These are phyloP conservation scores for Sporobolus alterniflorus DNA, from an alignment of 202 grass and related monocot genomes.

Conservation along the genomic window DNA sequence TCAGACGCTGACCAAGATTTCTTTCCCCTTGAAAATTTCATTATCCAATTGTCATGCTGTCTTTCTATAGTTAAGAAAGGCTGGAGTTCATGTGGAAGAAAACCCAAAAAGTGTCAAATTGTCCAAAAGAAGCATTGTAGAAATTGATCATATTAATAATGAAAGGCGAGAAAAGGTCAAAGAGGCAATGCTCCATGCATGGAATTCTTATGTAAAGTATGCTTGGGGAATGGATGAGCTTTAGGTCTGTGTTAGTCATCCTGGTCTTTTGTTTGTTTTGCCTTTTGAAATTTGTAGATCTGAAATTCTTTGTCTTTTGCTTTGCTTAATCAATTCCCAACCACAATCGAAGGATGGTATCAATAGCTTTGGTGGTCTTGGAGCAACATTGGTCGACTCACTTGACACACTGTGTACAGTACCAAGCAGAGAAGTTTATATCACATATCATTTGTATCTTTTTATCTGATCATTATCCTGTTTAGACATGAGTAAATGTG, in stretches of 20 bases:
- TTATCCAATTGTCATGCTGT: background rate
- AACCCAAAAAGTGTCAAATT: slow-evolving; percentile 39
- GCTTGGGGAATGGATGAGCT: slow-evolving; percentile 98
- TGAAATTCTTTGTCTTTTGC: slow-evolving; percentile 8
- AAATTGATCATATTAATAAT: slow-evolving; percentile 76
- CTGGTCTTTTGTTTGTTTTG: slow-evolving; percentile 19
- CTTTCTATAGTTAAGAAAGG: slow-evolving; percentile 80
- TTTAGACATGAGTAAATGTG: too few relatives aligned
- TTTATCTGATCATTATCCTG: too few relatives aligned
- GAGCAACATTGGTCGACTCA: slow-evolving; percentile 92
- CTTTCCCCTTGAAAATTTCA: slow-evolving; percentile 18
- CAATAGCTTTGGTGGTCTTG: slow-evolving; percentile 98
- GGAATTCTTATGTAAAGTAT: slow-evolving; percentile 96
- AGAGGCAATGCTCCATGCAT: slow-evolving; percentile 94
- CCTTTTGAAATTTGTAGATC: slow-evolving; percentile 29
- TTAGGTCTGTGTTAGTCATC: slow-evolving; percentile 70
- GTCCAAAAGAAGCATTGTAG: slow-evolving; percentile 44
- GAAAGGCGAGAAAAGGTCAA: slow-evolving; percentile 96
- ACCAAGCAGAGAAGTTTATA: too few relatives aligned
- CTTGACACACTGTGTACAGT: slow-evolving; percentile 78
- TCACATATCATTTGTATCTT: too few relatives aligned
- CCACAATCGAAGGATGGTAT: slow-evolving; percentile 89
- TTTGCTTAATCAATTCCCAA: slow-evolving; percentile 45
- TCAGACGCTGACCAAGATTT: background rate
- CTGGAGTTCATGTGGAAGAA: slow-evolving; percentile 56